Base-by-base conservation (phyloP, 495 filamentous ascomycete genomes). In the Cercophora samala region DNA sequence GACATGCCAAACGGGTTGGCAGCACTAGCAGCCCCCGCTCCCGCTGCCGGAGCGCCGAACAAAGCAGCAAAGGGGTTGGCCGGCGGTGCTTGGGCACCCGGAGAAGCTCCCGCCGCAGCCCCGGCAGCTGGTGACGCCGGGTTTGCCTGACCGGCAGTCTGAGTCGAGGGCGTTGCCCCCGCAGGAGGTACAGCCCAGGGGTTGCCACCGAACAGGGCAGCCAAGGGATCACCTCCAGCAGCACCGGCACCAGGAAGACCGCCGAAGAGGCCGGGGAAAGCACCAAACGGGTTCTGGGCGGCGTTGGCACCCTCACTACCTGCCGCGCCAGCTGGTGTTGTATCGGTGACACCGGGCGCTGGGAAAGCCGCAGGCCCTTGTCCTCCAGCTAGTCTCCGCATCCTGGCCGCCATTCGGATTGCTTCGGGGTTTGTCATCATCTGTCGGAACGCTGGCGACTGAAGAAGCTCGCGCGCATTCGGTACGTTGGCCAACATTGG, bases 391-490 rank as follows among this genome's bases (percentile, higher is more conserved):
- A 83, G 81, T 65, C 90, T 83, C 68, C 91, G 89, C 86, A 98
- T 89, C 64, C 91, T 87, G 54, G 91, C 83, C 68, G 93, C 91
- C 69, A 89, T 86, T 53, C 94, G 85, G 23, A 98, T 81, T 24
- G 89, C 86, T 18, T 91, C 87, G 25, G 96, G 96, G 72, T 96
- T 92, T n/a, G 93, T 94, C 85, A 99, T 88, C 92, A 98, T 96
- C 21, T 91, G 85, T 66, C 96, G 87, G 74, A 97, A 93, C 63
- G 91, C 85, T 0, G 93, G 92, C 24, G 91, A 93, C 65, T 90
- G 86, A 72, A 99, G 83, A 77, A 97, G 88, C 72, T 94, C 85
- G 63, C 92, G 90, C 21, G 89, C 90, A 64, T 90, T 87, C 22
- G 93, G 93, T 80, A 92, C 92, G 66, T 89, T 86, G 61, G 92